Base-by-base conservation (phyloP, 768 basidiomycete species). In the Termitomyces sp. region DNA sequence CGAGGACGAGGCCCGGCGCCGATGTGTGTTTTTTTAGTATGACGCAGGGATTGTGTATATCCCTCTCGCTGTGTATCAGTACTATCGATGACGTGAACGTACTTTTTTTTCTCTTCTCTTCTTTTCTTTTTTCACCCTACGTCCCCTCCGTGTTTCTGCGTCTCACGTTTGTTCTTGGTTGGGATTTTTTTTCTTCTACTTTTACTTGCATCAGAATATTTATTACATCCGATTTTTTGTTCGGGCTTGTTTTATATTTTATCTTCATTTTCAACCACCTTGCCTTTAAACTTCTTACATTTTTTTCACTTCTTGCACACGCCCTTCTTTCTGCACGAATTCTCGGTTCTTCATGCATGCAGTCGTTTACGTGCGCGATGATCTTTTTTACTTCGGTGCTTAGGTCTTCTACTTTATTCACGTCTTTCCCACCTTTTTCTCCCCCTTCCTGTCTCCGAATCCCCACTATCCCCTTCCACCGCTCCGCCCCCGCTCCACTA, bases 21-120 rank as follows among this genome's bases (percentile, higher is more conserved):
- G n/a, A 56, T 4, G 44, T 56, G 55, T 56, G 44, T 56, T 56
- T 55, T 55, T 56, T 56, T 56, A 56, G 55, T 56, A 47, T 56
- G 54, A 46, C 33, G 55, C 16, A 32, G 55, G 55, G 32, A 46
- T 55, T 18, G 10, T 5, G 32, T 36, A 10, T 12, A 33, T 44
- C 33, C 32, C 41, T 20, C 28, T 51, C 35, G 50, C 50, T 44
- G 38, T 55, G 55, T 55, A 55, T 55, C 43, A 46, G 43, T 55
- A 55, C 43, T 55, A 23, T 55, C 7, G 38, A 41, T 40, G 51
- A 55, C 55, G 41, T 46, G 33, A 51, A 51, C 50, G 35, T 26
- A 44, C 41, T 46, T 33, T 35, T 46, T 8, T 49, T n/a, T n/a
- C n/a, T n/a, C n/a, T n/a, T 20, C 20, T 49, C 26, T 26, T 32